Percentiles rank a stretch among this genome's conserved stretches.
phyloP scores from a whole-genome alignment of 75 land plant species.

The Selaginella moellendorffii region DNA sequence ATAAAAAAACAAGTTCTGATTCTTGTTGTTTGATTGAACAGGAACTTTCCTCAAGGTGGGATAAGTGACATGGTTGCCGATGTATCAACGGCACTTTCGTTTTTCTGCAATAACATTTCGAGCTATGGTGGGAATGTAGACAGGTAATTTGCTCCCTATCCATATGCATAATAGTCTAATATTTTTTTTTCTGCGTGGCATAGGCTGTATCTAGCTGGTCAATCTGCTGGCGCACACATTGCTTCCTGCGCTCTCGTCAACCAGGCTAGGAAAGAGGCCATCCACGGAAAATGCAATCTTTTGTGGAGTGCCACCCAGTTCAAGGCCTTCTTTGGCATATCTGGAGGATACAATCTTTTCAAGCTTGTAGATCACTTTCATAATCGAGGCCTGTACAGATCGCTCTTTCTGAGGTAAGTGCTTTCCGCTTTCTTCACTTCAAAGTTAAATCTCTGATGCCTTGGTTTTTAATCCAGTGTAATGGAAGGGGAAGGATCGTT shows the following conservation, averaged over 20 bases:
- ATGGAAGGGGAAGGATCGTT: conserved; percentile 88
- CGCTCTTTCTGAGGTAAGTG: conserved; percentile 60
- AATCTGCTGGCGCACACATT: conserved; percentile 96
- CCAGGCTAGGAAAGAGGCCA: conserved; percentile 60
- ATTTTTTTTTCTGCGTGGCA: background rate
- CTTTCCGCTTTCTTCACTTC: background rate
- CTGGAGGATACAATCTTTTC: conserved; percentile 89
- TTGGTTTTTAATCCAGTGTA: conserved; percentile 34
- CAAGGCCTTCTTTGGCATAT: conserved; percentile 75
- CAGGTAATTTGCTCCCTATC: conserved; percentile 27
- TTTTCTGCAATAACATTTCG: conserved; percentile 57
- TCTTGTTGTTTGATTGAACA: conserved; percentile 19
- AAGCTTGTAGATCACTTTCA: conserved; percentile 81
- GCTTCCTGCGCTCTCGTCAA: conserved; percentile 67
- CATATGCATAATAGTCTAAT: background rate
- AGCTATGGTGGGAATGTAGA: conserved; percentile 80
- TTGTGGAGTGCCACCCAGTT: conserved; percentile 81
- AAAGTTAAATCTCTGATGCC: background rate
- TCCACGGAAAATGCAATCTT: conserved; percentile 20
- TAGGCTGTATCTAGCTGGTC: conserved; percentile 84
- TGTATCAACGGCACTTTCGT: conserved; percentile 72
- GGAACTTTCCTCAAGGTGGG: conserved; percentile 94
- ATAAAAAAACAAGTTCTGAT: background rate
- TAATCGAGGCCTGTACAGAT: conserved; percentile 58
- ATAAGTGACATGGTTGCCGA: conserved; percentile 85